These are phyloP conservation scores for Arachnomyces sp. DNA, from an alignment of 2,329 filamentous ascomycete species.

Conservation along the genomic window DNA sequence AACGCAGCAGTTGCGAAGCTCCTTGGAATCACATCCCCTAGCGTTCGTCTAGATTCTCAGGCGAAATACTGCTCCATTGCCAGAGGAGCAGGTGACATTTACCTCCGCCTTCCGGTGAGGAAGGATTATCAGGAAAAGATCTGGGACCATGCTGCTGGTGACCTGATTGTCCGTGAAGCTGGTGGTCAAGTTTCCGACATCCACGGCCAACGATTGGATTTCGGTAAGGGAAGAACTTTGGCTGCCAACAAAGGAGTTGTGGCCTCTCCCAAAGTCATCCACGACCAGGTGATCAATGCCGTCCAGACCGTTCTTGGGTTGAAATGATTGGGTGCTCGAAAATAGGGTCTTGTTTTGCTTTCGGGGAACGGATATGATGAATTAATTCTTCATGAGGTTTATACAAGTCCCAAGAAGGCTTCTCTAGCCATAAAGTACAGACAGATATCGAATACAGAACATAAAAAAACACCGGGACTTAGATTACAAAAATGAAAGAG, in stretches of 20 bases:
- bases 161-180: conserved; percentile 87
- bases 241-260: conserved; percentile 89
- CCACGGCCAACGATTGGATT: conserved; percentile 76
- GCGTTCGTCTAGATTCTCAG: conserved; percentile 94
- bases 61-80: conserved; percentile 97
- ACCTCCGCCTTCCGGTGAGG: conserved; percentile 78
- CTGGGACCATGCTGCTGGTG: conserved; percentile 96
- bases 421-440: conserved; percentile 4
- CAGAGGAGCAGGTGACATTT: conserved; percentile 86
- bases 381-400: too few relatives aligned
- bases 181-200: conserved; percentile 89
- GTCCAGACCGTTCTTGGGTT: conserved; percentile 69
- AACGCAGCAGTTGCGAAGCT: conserved; percentile 75
- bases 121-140: conserved; percentile 97
- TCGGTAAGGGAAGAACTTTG: conserved; percentile 76
- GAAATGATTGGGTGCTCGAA: conserved; percentile 24
- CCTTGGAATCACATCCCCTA: conserved; percentile 80
- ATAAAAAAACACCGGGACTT: conserved; percentile 18
- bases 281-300: conserved; percentile 66
- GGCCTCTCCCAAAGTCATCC: conserved; percentile 70
- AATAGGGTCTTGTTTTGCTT: neutral
- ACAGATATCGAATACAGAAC: conserved; percentile 11
- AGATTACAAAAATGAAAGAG: conserved; percentile 13
- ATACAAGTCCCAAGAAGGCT: too few relatives aligned
- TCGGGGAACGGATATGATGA: too few relatives aligned